Percentiles rank a stretch among this genome's conserved stretches.
Evolutionary conservation across 768 basidiomycete species (phyloP).

Genomic region (Kondoa subrosea): DNA sequence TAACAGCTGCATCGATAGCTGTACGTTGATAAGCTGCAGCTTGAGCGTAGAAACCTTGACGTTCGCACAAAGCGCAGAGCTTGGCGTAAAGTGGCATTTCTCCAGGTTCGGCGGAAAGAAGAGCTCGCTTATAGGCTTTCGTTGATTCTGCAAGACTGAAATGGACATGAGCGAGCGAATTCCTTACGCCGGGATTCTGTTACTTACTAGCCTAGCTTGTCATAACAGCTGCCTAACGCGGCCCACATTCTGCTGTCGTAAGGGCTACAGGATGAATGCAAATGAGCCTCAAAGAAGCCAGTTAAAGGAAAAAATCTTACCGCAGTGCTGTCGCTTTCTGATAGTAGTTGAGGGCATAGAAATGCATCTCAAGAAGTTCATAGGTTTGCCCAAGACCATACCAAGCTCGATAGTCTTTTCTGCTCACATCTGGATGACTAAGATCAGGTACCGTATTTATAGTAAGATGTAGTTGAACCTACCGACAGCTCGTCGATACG

Average conservation of each 20-base stretch:
- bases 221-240: slow-evolving; percentile 82
- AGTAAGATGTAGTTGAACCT: background rate
- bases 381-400: slow-evolving; percentile 97
- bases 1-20: background rate
- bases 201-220: slow-evolving; percentile 61
- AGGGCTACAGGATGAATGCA: slow-evolving; percentile 42
- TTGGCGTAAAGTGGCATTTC: slow-evolving; percentile 28
- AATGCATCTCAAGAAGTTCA: slow-evolving; percentile 88
- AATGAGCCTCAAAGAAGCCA: slow-evolving; percentile 7
- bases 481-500: slow-evolving; percentile 91
- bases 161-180: background rate
- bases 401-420: slow-evolving; percentile 96
- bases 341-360: slow-evolving; percentile 90
- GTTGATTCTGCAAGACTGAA: slow-evolving; percentile 68
- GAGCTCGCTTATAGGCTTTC: slow-evolving; percentile 75
- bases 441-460: background rate
- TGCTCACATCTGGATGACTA: slow-evolving; percentile 56
- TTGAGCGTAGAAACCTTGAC: slow-evolving; percentile 17
- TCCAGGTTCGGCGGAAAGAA: slow-evolving; percentile 32
- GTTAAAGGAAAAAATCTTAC: slow-evolving; percentile 35
- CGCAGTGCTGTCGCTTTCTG: slow-evolving; percentile 84
- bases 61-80: slow-evolving; percentile 29
- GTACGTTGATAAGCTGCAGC: slow-evolving; percentile 8
- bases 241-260: slow-evolving; percentile 95
- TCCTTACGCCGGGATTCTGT: background rate